Conservation (phyloP, 2,329 filamentous ascomycete species). For the Neonectria faginata region DNA sequence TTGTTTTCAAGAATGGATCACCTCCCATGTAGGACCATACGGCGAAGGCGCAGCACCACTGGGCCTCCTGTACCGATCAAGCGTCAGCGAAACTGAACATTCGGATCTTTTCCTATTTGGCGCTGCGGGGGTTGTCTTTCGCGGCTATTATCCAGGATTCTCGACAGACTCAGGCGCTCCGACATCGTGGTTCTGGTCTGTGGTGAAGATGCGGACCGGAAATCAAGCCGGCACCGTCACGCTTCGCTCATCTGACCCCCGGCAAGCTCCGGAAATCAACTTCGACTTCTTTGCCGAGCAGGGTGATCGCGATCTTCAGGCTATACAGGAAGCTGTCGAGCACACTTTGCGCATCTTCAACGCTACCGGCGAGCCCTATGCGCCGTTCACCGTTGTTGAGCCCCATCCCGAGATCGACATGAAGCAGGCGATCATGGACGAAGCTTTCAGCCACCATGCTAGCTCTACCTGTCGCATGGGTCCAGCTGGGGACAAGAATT, state of each 20-base stretch:
- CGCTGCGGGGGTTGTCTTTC: conserved; percentile 43
- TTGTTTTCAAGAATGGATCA: conserved; percentile 51
- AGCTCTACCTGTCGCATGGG: conserved; percentile 68
- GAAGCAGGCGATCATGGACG: conserved; percentile 60
- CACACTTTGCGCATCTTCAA: conserved; percentile 43
- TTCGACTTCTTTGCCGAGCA: conserved; percentile 68
- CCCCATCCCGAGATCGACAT: conserved; percentile 58
- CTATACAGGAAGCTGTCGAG: conserved; percentile 35
- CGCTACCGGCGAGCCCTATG: conserved; percentile 41
- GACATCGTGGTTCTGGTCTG: conserved; percentile 32
- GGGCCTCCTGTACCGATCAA: conserved; percentile 45
- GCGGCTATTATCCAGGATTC: conserved; percentile 47
- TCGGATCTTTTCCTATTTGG: conserved; percentile 49
- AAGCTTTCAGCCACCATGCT: conserved; percentile 69
- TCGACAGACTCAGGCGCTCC: conserved; percentile 49
- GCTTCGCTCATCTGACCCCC: conserved; percentile 70
- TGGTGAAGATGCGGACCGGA: conserved; percentile 70
- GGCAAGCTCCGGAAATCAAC: conserved; percentile 70
- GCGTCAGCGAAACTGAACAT: conserved; percentile 42
- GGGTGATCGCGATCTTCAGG: conserved; percentile 24
- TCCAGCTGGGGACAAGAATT: conserved; percentile 60
- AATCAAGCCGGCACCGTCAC: conserved; percentile 71
- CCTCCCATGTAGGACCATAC: conserved; percentile 36
- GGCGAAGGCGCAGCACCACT: conserved; percentile 41
- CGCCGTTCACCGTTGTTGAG: conserved; percentile 30